phyloP scores from a whole-genome alignment of 177 flowering plant species.

The Tripterygium wilfordii region DNA sequence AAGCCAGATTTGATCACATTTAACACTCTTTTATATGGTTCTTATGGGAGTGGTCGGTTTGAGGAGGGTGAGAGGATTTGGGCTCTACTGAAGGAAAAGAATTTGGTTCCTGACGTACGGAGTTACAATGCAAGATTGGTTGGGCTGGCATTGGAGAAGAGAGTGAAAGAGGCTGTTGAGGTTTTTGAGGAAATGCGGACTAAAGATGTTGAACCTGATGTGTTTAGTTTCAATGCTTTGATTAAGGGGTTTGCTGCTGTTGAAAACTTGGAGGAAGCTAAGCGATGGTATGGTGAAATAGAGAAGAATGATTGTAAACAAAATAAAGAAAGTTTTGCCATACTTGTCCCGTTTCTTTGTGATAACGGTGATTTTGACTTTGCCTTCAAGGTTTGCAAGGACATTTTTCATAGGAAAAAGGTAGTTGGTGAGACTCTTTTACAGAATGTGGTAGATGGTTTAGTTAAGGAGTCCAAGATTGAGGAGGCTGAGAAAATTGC shows the following conservation, averaged over 20 bases:
- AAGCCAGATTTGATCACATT: conserved; percentile 47
- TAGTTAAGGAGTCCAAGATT: conserved; percentile 21
- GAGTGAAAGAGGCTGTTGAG: conserved; percentile 29
- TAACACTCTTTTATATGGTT: conserved; percentile 36
- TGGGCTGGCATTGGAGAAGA: conserved; percentile 32
- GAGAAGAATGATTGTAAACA: conserved; percentile 17
- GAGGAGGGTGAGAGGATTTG: conserved; percentile 55
- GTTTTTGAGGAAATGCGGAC: conserved; percentile 32
- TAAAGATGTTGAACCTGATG: conserved; percentile 29
- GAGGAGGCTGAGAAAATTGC: conserved; percentile 29
- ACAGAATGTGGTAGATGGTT: conserved; percentile 33
- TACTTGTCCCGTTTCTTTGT: conserved; percentile 32
- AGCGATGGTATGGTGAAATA: conserved; percentile 32
- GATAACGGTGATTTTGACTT: conserved; percentile 31
- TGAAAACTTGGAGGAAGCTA: conserved; percentile 43
- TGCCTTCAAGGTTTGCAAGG: conserved; percentile 33
- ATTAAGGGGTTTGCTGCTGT: conserved; percentile 39
- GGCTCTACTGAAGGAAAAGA: conserved; percentile 33
- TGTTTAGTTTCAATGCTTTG: conserved; percentile 31
- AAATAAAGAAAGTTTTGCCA: conserved; percentile 18
- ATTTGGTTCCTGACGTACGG: conserved; percentile 30
- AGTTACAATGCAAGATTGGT: conserved; percentile 42
- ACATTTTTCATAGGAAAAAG: conserved; percentile 5
- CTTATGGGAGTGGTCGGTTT: conserved; percentile 26
- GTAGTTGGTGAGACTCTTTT: conserved; percentile 12